phyloP scores from a whole-genome alignment of 441 rosid species.

The Pelargonium cotyledonis region DNA sequence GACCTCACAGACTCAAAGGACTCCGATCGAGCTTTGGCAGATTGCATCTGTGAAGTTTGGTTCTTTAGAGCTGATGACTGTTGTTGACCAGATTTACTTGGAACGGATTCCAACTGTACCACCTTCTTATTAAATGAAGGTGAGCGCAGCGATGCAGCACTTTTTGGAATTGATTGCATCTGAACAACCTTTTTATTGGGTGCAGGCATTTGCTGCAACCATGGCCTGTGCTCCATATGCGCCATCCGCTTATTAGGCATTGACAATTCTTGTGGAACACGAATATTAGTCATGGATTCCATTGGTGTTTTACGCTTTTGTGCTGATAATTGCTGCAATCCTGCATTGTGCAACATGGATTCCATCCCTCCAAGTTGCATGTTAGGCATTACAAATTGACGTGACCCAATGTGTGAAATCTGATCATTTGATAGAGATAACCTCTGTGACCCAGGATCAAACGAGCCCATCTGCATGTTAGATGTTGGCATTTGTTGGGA shows the following conservation, averaged over 20 bases:
- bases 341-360: conserved; percentile 30
- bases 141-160: conserved; percentile 34
- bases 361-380: conserved; percentile 28
- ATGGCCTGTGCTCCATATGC: conserved; percentile 60
- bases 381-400: conserved; percentile 27
- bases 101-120: conserved; percentile 29
- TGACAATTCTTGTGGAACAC: conserved; percentile 27
- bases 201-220: conserved; percentile 55
- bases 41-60: conserved; percentile 35
- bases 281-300: conserved; percentile 33
- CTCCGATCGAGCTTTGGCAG: conserved; percentile 37
- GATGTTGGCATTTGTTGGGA: conserved; percentile 27
- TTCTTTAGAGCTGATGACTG: conserved; percentile 29
- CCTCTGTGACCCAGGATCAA: conserved; percentile 22
- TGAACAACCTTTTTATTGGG: conserved; percentile 37
- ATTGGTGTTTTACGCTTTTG: conserved; percentile 54
- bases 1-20: conserved; percentile 68
- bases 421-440: conserved; percentile 28
- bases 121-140: conserved; percentile 39
- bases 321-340: conserved; percentile 36
- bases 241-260: conserved; percentile 43
- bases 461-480: conserved; percentile 21
- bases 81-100: conserved; percentile 36
- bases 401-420: conserved; percentile 25
- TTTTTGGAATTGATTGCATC: conserved; percentile 28